Percentiles rank a stretch among this genome's conserved stretches.
Evolutionary conservation across 179 eudicot species (phyloP).

Genomic region (Corrigiola litoralis): DNA sequence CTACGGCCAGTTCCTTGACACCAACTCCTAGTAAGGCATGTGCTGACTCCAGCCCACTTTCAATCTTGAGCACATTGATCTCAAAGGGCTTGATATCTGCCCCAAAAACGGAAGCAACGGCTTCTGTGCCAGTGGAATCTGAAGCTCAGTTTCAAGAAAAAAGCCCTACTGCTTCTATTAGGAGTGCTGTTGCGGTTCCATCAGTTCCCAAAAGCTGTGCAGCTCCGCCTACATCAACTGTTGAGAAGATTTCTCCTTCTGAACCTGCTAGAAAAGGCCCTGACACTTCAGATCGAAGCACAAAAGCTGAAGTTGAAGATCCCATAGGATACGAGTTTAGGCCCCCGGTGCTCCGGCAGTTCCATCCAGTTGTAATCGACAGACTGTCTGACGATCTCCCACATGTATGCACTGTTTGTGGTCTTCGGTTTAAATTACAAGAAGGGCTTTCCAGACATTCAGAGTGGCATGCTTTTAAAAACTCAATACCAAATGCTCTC

Average conservation of each 20-base stretch:
- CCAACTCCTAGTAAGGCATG: conserved; percentile 30
- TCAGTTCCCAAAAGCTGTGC: conserved; percentile 21
- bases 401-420: conserved; percentile 60
- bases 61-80: conserved; percentile 74
- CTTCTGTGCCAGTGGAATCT: conserved; percentile 26
- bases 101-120: conserved; percentile 40
- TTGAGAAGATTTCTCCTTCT: conserved; percentile 30
- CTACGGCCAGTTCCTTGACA: conserved; percentile 18
- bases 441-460: conserved; percentile 68
- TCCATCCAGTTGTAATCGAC: conserved; percentile 60
- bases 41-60: conserved; percentile 45
- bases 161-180: conserved; percentile 22
- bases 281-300: conserved; percentile 25
- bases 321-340: conserved; percentile 74
- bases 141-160: conserved; percentile 23
- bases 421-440: conserved; percentile 58
- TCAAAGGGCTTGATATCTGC: conserved; percentile 81
- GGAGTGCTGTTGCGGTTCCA: conserved; percentile 17
- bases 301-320: conserved; percentile 31
- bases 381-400: conserved; percentile 60
- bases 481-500: conserved; percentile 23
- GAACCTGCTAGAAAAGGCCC: conserved; percentile 25
- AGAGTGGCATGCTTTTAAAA: conserved; percentile 72
- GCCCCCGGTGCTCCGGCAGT: conserved; percentile 62
- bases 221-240: conserved; percentile 18